Evolutionary conservation across 805 yeast genomes (phyloP), one percentile per base, ranked within the genome.

Genomic region (Candida pseudoglaebosa): DNA sequence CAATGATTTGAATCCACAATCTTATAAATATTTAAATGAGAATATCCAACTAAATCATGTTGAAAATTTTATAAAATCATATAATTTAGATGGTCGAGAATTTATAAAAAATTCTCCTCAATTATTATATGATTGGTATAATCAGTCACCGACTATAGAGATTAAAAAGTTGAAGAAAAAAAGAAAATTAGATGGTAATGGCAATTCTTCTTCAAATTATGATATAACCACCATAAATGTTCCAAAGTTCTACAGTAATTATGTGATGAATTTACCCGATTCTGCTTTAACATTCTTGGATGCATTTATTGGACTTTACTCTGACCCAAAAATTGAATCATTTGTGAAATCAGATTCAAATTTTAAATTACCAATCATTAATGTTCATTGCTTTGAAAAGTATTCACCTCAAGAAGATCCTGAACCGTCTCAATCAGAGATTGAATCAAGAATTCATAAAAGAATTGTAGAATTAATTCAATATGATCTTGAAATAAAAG

Each of bases 231-330:
- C 39, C 1, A 48, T 66, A 3, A 50, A 48, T 2, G 68, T 82
- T 1, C 87, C 96, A 1, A 58, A 60, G 20, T 70, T 67, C 47
- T 72, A 77, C 48, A 59, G 77, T 32, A 90, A 89, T 54, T 93
- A 79, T 53, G 95, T 88, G 8, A 93, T 93, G 99, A 93, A 93
- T 56, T 71, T 93, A 40, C 99, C 99, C 2, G 99, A 88, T 54
- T 75, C 89, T 32, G 97, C 99, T 0, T 67, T 93, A 16, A 81
- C 82, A 14, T 93, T 93, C 52, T 62, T 89, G 39, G 80, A 82
- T 50, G 84, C 83, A 36, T 91, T 78, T 52, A 68, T 78, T 24
- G 96, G 97, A 0, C 67, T 90, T 20, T 86, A 83, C 57, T 47
- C 70, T 1, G 61, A 66, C 24, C 66, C 70, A 10, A 53, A 64